Base-by-base conservation (phyloP, 768 basidiomycete genomes). In the Strobilomyces confusus region DNA sequence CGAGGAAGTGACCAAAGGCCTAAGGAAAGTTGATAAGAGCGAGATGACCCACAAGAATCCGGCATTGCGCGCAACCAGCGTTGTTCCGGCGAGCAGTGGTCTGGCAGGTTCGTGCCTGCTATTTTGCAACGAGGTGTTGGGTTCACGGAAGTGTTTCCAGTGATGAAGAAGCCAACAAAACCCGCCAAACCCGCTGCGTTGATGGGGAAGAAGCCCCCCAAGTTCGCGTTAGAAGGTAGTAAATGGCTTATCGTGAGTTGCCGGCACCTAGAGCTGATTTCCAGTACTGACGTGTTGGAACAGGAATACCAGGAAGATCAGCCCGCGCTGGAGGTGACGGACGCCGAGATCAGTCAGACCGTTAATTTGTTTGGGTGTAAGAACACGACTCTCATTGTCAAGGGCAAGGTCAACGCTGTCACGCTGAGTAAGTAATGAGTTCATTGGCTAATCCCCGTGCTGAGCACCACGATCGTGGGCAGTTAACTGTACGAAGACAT, bases 21-120 rank as follows among this genome's bases (percentile, higher is more conserved):
- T 99, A 61, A 85, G 88, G 60, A 98, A 97, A 69, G 97, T 99
- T 26, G 91, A 94, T 66, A 88, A 85, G 76, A 94, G 90, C 58
- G 88, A 98, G 69, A 95, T 95, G 94, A 98, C 94, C 4, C 97
- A 99, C 77, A 98, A 99, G 79, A 98, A 99, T 64, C 95, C 97
- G 0, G 80, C 84, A 11, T 72, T 99, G 34, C 75, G 97, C 29
- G 81, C 76, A 15, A 58, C 73, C 14, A 70, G 73, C 32, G 70
- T 72, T 22, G 90, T 76, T 61, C 84, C 77, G 65, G 77, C 60
- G n/a, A 36, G 51, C 51, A 73, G 77, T 33, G 1, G 56, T 44
- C 64, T 72, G 2, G 66, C 73, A 48, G 46, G 60, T 78, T 43
- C 47, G 69, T 58, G 32, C 19, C 66, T 73, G 22, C 57, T 66